Evolutionary conservation across 164 flowering plant species (phyloP), one percentile per base, ranked within the genome.

Genomic region (Macadamia tetraphylla): DNA sequence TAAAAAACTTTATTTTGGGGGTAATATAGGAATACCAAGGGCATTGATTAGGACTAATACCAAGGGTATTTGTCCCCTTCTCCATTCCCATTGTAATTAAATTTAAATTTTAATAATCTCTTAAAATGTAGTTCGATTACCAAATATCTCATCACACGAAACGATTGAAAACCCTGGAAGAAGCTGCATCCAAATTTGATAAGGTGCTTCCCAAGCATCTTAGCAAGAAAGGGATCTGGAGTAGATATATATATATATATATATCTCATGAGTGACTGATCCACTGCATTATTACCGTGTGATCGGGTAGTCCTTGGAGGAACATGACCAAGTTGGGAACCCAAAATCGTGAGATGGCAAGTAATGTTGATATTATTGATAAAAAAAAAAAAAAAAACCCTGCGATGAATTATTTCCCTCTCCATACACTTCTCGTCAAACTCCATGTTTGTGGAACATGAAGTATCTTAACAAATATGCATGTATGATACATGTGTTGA

Each of bases 151-250:
- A 23, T n/a, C 66, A 71, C 1, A 42, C 88, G 81, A 89, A 85
- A 12, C 87, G 90, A 2, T 35, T 62, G 68, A 89, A 82, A 81
- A 69, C 68, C n/a, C 84, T 82, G 73, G 76, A 12, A 60, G 86
- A 90, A 35, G 77, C 82, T 4, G 72, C 87, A 53, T 79, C 80
- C 43, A 81, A 78, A 63, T 73, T 90, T 14, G 86, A 85, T 72
- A 89, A 87, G 0, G 75, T 75, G 63, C 70, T 84, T 87, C 65
- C 91, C 85, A 58, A 84, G 77, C 57, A 40, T 79, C 60, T 78
- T 80, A 12, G 77, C 88, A 67, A 84, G 84, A 83, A 93, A 90
- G 79, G 83, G 96, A 69, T 85, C 95, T 65, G 82, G 95, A 63
- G 66, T 77, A 18, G 97, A 23, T 23, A 23, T 23, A 88, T 78